Evolutionary conservation across 345 rosid genomes (phyloP).

Genomic region (Cardiospermum halicacabum): DNA sequence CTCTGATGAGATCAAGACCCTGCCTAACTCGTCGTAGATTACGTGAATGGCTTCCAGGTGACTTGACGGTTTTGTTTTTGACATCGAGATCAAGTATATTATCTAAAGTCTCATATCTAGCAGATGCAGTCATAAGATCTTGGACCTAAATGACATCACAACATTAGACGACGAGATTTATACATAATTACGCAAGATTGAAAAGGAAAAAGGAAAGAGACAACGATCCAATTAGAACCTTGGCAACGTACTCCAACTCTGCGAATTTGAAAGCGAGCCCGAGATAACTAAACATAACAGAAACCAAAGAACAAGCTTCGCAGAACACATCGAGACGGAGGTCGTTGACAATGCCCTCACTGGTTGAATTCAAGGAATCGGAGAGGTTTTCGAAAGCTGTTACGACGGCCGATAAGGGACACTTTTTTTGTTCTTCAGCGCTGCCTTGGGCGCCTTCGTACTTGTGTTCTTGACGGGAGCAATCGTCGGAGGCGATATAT

Average conservation of each 20-base stretch:
- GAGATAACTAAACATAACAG: slow-evolving; percentile 63
- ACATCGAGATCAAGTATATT: slow-evolving; percentile 59
- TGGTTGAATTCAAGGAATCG: slow-evolving; percentile 23
- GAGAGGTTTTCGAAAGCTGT: slow-evolving; percentile 61
- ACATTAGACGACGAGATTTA: slow-evolving; percentile 5
- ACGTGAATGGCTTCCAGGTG: slow-evolving; percentile 74
- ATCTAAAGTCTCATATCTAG: slow-evolving; percentile 39
- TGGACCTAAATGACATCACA: slow-evolving; percentile 36
- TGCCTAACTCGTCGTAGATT: slow-evolving; percentile 83
- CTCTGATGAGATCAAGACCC: slow-evolving; percentile 88
- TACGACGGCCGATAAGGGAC: slow-evolving; percentile 46
- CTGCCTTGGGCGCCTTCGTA: background rate
- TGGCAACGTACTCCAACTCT: slow-evolving; percentile 68
- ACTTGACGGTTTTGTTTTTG: slow-evolving; percentile 64
- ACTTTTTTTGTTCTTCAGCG: slow-evolving; percentile 8
- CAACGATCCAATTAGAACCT: slow-evolving; percentile 42
- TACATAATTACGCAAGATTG: background rate
- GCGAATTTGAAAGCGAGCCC: slow-evolving; percentile 94
- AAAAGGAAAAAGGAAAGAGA: background rate
- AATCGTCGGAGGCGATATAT: background rate
- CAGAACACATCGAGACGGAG: slow-evolving; percentile 56
- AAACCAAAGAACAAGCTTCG: slow-evolving; percentile 57
- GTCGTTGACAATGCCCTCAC: slow-evolving; percentile 7
- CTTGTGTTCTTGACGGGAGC: background rate
- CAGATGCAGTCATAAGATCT: slow-evolving; percentile 69